Evolutionary conservation across 2,329 filamentous ascomycete genomes (phyloP).

Genomic region (Coniochaeta hoffmannii): DNA sequence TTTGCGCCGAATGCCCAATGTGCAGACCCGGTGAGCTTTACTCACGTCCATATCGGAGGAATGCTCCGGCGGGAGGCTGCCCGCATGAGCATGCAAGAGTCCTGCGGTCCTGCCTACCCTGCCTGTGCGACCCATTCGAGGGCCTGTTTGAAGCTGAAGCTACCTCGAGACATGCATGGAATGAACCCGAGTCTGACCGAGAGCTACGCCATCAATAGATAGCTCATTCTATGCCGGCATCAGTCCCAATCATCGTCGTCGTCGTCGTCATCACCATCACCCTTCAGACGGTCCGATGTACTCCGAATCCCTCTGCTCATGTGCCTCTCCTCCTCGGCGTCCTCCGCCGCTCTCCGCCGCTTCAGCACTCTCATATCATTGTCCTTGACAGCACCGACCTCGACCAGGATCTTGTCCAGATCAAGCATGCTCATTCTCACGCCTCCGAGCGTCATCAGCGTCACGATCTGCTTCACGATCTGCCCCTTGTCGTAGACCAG

Average conservation of each 20-base stretch:
- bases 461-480: constrained; percentile 89
- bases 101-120: too few species aligned
- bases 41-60: too few species aligned
- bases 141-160: too few species aligned
- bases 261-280: constrained; percentile 21
- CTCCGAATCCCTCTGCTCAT: constrained; percentile 36
- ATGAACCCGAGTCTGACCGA: too few species aligned
- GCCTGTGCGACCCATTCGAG: too few species aligned
- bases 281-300: constrained; percentile 12
- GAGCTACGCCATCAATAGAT: too few species aligned
- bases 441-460: constrained; percentile 71
- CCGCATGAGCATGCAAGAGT: too few species aligned
- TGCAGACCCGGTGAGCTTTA: too few species aligned
- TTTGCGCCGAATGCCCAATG: too few species aligned
- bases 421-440: constrained; percentile 63
- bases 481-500: constrained; percentile 88
- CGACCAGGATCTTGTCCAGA: constrained; percentile 73
- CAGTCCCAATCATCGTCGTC: constrained; percentile 24
- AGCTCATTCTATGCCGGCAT: too few species aligned
- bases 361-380: constrained; percentile 72
- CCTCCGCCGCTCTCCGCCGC: constrained; percentile 50
- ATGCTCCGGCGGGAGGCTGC: too few species aligned
- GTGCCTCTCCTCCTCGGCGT: constrained; percentile 51
- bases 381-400: constrained; percentile 70
- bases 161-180: background rate